phyloP scores from a whole-genome alignment of 768 basidiomycete genomes.

The Pleurotus sapidus region DNA sequence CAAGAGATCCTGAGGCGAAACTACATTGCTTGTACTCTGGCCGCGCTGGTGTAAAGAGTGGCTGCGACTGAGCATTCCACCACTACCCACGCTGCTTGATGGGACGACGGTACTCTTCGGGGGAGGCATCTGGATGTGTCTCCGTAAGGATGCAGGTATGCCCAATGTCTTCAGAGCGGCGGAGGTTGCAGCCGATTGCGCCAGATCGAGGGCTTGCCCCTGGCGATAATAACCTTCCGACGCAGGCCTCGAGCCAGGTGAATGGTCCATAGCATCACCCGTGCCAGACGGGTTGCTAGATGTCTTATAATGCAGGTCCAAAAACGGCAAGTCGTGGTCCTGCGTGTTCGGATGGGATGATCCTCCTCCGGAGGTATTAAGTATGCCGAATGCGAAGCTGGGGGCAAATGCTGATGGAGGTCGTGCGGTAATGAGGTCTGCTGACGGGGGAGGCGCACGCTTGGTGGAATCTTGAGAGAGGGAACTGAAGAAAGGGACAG shows the following conservation, averaged over 20 bases:
- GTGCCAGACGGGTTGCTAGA: constrained; percentile 8
- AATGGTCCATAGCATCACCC: constrained; percentile 13
- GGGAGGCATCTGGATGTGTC: constrained; percentile 18
- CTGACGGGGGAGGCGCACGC: background rate
- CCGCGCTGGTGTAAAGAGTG: constrained; percentile 41
- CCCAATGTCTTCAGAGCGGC: constrained; percentile 16
- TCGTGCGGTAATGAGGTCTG: constrained; percentile 11
- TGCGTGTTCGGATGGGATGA: constrained; percentile 10
- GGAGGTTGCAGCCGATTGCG: constrained; percentile 29
- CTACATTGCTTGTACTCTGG: constrained; percentile 35
- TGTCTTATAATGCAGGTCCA: constrained; percentile 72
- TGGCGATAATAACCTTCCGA: constrained; percentile 25
- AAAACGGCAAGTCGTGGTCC: constrained; percentile 56
- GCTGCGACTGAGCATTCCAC: constrained; percentile 14
- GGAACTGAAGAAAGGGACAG: constrained; percentile 11
- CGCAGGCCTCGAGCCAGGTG: constrained; percentile 10
- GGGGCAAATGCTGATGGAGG: constrained; percentile 3
- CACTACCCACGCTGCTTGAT: constrained; percentile 15
- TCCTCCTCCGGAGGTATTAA: constrained; percentile 4
- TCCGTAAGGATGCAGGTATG: background rate
- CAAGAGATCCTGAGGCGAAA: constrained; percentile 51
- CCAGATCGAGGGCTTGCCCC: constrained; percentile 51
- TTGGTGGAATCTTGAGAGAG: constrained; percentile 4
- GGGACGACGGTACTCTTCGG: constrained; percentile 29
- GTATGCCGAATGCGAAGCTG: constrained; percentile 11